These are phyloP conservation scores for Tanacetum coccineum DNA, from an alignment of 129 eudicot species.

Conservation along the genomic window DNA sequence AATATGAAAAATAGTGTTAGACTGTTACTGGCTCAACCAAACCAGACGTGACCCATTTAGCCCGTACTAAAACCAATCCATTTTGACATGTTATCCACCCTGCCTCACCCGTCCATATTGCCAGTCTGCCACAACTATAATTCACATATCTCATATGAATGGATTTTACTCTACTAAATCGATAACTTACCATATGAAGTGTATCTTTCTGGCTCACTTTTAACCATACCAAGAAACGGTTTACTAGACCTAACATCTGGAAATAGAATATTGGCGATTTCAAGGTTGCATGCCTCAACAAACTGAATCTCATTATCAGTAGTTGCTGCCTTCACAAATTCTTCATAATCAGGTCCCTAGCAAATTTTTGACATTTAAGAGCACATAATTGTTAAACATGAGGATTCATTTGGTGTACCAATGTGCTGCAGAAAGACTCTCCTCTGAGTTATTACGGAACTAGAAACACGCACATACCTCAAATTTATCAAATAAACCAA, in stretches of 20 bases:
- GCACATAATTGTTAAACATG: not conserved
- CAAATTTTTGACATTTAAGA: not conserved
- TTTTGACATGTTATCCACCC: not conserved
- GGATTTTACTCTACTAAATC: not conserved
- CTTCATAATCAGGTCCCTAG: constrained; percentile 75
- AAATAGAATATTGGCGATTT: constrained; percentile 50
- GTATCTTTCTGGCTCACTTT: constrained; percentile 83
- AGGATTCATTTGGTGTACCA: not conserved
- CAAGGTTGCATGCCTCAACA: constrained; percentile 51
- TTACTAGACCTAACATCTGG: constrained; percentile 40
- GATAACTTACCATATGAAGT: constrained; percentile 72
- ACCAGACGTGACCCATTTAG: not conserved
- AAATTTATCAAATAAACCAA: constrained; percentile 64
- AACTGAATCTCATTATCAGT: constrained; percentile 80
- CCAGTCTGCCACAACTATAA: not conserved
- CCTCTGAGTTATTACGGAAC: constrained; percentile 6
- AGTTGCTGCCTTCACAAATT: constrained; percentile 69
- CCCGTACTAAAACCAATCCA: not conserved
- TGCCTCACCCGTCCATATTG: no score
- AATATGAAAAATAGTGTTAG: no score
- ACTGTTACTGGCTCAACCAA: not conserved
- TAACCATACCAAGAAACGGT: constrained; percentile 67
- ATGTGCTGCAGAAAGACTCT: not conserved
- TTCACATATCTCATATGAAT: not conserved
- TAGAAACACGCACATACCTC: constrained; percentile 42